Conservation (phyloP, 805 yeast genomes). For the Pichia pseudocactophila region DNA sequence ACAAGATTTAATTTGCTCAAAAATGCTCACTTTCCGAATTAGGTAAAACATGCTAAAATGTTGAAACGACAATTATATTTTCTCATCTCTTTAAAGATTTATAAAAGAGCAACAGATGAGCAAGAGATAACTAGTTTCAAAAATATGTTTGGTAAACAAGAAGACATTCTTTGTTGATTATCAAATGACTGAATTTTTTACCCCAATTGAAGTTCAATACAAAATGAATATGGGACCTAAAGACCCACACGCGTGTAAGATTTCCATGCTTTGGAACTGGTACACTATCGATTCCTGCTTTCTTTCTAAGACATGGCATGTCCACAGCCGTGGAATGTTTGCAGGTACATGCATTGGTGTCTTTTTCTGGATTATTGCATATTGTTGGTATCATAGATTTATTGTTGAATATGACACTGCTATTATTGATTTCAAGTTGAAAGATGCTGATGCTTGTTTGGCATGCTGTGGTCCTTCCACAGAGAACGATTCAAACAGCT, state of each 20-base stretch:
- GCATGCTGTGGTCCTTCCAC: constrained; percentile 4
- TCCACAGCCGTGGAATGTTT: constrained; percentile 47
- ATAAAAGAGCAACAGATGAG: neutral
- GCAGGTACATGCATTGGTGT: constrained; percentile 74
- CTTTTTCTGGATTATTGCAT: constrained; percentile 45
- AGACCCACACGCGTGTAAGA: constrained; percentile 15
- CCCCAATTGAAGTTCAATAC: constrained; percentile 10
- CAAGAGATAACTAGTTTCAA: no score
- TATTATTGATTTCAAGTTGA: constrained; percentile 19
- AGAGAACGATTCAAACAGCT: neutral
- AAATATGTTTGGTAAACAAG: no score
- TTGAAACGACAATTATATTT: no score
- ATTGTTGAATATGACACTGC: constrained; percentile 44
- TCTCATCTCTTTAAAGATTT: no score
- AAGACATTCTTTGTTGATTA: no score
- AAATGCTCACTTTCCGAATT: no score
- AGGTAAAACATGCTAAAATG: no score
- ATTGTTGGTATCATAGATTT: constrained; percentile 49
- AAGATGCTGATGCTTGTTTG: neutral
- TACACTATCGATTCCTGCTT: constrained; percentile 58
- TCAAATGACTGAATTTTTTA: constrained; percentile 1
- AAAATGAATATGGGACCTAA: constrained; percentile 15
- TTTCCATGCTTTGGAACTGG: constrained; percentile 67
- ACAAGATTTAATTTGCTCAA: no score
- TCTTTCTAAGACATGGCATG: constrained; percentile 56